Evolutionary conservation across 2,329 filamentous ascomycete species (phyloP), one percentile per base, ranked within the genome.

Genomic region (Fonsecaea monophora): DNA sequence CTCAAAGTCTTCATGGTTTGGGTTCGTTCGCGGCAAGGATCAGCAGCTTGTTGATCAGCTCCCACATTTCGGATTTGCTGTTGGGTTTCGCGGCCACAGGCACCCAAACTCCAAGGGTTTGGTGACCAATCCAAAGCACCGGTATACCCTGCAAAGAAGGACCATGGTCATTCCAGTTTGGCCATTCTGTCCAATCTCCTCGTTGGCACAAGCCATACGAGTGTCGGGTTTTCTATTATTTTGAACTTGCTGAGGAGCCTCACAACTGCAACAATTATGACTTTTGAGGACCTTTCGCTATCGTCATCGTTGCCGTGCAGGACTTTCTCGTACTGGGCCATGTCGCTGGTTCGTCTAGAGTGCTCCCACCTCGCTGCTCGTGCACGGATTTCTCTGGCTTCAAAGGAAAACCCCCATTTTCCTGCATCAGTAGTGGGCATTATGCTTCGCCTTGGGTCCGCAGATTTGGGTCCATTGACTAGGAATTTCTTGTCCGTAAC

Each of bases 371-470:
- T 59, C 56, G 56, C 35, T 25, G 56, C 56, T 35, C 38, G 42
- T 18, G 42, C 21, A 48, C 25, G 42, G 18, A 50, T 25, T 50
- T 10, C 45, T 5, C 25, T 21, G 45, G 45, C 45, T 25, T 9
- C 45, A 50, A 10, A 50, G 45, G 45, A 50, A 42, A 42, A 50
- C 57, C 57, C 56, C 18, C 34, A n/a, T 45, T 45, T 50, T 60
- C 8, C 40, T 50, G 25, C 45, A 45, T 32, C 18, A 10, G 21
- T 37, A 34, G 57, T 50, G 57, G 57, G 40, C 45, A 50, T 60
- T 59, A 21, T 5, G 25, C 13, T 34, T 50, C 25, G 25, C 21
- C 15, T 8, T 38, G 32, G 25, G 25, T 32, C 57, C 30, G 57
- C 32, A 60, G 42, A 25, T 50, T n/a, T 30, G 30, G 18, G 1